Evolutionary conservation across 2,329 filamentous ascomycete genomes (phyloP).

Genomic region (Verticillium longisporum): DNA sequence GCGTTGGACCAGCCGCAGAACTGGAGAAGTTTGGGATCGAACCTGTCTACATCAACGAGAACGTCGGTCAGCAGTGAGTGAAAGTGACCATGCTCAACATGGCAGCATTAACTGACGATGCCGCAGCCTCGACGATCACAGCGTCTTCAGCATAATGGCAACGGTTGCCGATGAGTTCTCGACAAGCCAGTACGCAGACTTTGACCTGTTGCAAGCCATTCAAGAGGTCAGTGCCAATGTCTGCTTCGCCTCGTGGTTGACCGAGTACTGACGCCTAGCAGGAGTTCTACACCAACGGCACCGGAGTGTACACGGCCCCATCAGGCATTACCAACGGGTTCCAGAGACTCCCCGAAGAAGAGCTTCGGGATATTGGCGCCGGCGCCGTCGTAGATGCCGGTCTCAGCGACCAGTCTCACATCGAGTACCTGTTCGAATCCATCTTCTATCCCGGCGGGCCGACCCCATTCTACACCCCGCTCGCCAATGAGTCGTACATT

Average conservation of each 20-base stretch:
- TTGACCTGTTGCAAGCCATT: slow-evolving; percentile 8
- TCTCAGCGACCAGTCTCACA: slow-evolving; percentile 17
- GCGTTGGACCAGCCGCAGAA: slow-evolving; percentile 12
- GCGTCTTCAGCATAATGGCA: slow-evolving; percentile 20
- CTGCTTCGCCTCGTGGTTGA: background rate
- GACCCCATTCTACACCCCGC: slow-evolving; percentile 17
- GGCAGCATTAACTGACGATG: background rate
- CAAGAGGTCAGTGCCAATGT: slow-evolving; percentile 5
- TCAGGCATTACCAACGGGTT: slow-evolving; percentile 18
- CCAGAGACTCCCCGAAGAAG: slow-evolving; percentile 12
- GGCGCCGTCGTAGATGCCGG: slow-evolving; percentile 11
- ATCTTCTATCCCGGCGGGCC: slow-evolving; percentile 19
- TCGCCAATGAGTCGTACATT: slow-evolving; percentile 17
- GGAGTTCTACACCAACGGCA: slow-evolving; percentile 15
- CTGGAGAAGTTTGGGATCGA: slow-evolving; percentile 15
- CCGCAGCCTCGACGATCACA: slow-evolving; percentile 17
- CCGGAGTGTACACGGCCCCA: slow-evolving; percentile 15
- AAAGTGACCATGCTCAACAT: background rate
- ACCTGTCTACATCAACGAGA: slow-evolving; percentile 15
- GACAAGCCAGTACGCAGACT: slow-evolving; percentile 12
- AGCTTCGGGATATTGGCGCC: slow-evolving; percentile 14
- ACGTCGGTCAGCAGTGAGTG: slow-evolving; percentile 16
- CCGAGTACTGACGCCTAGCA: background rate
- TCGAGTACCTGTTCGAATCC: slow-evolving; percentile 19
- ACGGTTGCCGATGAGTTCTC: slow-evolving; percentile 15